Conservation (phyloP, 768 basidiomycete genomes). For the Hericium rajendrae region DNA sequence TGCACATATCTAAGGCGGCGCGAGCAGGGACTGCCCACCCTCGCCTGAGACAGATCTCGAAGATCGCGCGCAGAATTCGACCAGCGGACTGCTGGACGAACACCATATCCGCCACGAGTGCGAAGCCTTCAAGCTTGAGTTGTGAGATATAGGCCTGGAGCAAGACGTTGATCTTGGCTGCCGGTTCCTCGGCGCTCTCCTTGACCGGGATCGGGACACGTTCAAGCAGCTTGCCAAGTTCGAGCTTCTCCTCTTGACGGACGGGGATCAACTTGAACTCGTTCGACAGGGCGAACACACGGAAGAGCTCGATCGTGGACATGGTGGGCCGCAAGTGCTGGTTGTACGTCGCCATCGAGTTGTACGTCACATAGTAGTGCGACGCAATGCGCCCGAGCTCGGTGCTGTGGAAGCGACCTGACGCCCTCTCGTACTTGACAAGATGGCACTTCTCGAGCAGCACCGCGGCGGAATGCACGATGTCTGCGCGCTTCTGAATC, state of each 20-base stretch:
- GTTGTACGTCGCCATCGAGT: conserved; percentile 95
- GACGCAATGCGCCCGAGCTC: conserved; percentile 92
- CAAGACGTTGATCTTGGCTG: conserved; percentile 94
- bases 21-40: conserved; percentile 97
- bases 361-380: conserved; percentile 91
- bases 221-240: conserved; percentile 83
- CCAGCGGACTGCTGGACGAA: conserved; percentile 97
- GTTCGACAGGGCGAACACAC: conserved; percentile 90
- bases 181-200: conserved; percentile 91
- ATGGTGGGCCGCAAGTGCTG: conserved; percentile 85
- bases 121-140: conserved; percentile 88
- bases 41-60: conserved; percentile 94
- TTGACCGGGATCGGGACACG: conserved; percentile 96
- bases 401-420: conserved; percentile 85
- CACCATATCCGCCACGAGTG: conserved; percentile 86
- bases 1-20: conserved; percentile 86
- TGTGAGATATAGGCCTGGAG: conserved; percentile 92
- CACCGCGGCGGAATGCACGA: conserved; percentile 87
- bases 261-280: conserved; percentile 92
- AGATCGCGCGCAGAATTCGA: conserved; percentile 90
- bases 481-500: conserved; percentile 90
- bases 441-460: conserved; percentile 90
- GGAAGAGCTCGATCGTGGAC: conserved; percentile 84
- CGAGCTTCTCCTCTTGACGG: conserved; percentile 83
- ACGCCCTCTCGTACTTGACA: conserved; percentile 85